Evolutionary conservation across 2,329 filamentous ascomycete species (phyloP).

Genomic region (Claviceps africana): DNA sequence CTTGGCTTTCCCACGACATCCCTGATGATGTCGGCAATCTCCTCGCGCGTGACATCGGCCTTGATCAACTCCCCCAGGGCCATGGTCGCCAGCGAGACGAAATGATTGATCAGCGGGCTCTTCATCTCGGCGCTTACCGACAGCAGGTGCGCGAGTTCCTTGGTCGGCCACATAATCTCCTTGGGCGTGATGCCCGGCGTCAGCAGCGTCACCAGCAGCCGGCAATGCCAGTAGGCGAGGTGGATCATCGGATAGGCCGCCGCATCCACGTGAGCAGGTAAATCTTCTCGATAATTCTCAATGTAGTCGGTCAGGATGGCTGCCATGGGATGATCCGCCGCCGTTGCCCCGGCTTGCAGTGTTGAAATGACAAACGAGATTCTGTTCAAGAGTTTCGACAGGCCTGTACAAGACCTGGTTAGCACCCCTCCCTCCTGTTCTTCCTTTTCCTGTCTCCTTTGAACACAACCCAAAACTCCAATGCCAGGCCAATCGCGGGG

Average conservation of each 20-base stretch:
- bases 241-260: conserved; percentile 42
- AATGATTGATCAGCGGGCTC: conserved; percentile 54
- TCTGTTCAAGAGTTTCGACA: conserved; percentile 40
- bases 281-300: conserved; percentile 51
- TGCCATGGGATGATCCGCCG: conserved; percentile 20
- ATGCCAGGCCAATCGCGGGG: background rate
- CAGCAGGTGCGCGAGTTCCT: conserved; percentile 44
- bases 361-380: conserved; percentile 24
- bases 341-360: conserved; percentile 20
- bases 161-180: conserved; percentile 46
- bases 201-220: conserved; percentile 48
- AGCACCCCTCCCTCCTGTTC: background rate
- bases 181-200: conserved; percentile 39
- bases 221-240: conserved; percentile 56
- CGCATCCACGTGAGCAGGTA: conserved; percentile 43
- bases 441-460: background rate
- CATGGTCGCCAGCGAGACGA: conserved; percentile 44
- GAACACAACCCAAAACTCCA: background rate
- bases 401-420: conserved; percentile 21
- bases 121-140: conserved; percentile 38
- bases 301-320: conserved; percentile 23
- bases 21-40: conserved; percentile 40
- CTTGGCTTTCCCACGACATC: conserved; percentile 41
- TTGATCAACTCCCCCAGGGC: conserved; percentile 47
- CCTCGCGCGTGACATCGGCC: conserved; percentile 39